Conservation (phyloP, 2,329 filamentous ascomycete genomes). For the Diplodia sapinea region DNA sequence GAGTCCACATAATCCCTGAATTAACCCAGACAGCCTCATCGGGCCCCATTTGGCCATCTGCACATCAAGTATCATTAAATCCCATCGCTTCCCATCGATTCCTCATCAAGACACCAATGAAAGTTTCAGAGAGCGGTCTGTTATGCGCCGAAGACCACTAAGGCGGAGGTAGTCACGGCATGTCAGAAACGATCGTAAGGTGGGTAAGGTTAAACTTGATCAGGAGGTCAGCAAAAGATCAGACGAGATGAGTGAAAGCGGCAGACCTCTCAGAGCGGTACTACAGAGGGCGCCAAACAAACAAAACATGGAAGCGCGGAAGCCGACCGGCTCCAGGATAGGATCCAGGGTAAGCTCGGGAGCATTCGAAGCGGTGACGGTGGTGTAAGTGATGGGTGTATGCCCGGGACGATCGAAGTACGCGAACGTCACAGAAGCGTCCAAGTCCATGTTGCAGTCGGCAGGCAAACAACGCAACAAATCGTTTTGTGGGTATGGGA, state of each 20-base stretch:
- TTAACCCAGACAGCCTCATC: no score
- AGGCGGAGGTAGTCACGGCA: neutral
- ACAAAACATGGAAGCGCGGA: neutral
- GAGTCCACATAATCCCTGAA: neutral
- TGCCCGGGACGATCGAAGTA: neutral
- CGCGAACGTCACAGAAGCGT: neutral
- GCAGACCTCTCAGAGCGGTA: neutral
- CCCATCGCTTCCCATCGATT: no score
- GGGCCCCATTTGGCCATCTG: no score
- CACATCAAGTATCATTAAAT: neutral
- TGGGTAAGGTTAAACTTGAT: neutral
- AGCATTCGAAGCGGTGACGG: neutral
- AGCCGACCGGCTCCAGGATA: neutral
- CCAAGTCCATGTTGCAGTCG: neutral
- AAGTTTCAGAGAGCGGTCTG: no score
- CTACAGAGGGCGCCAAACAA: neutral
- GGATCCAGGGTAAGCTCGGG: neutral
- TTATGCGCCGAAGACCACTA: no score
- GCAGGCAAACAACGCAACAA: neutral
- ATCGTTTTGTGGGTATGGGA: no score
- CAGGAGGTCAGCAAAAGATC: neutral
- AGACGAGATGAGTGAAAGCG: neutral
- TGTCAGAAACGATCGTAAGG: neutral
- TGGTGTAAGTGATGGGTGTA: neutral
- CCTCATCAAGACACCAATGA: no score